Evolutionary conservation across 2,329 filamentous ascomycete genomes (phyloP), one percentile per base, ranked within the genome.

Genomic region (Atkinsonella texensis): DNA sequence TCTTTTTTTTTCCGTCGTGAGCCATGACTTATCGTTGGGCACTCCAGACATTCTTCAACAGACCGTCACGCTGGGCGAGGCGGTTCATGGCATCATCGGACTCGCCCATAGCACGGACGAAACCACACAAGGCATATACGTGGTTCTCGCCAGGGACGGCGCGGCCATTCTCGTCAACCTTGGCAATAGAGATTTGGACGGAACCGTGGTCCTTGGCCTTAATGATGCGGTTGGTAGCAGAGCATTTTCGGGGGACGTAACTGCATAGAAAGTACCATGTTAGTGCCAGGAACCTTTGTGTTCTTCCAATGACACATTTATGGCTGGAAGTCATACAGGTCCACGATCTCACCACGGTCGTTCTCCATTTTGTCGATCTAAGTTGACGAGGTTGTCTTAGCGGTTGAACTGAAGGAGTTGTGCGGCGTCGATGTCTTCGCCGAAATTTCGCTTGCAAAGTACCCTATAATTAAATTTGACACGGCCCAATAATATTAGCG

Each of bases 191-290:
- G 75, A 98, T 89, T 77, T 98, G 93, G 66, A 97, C 93, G 58
- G 88, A 95, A 67, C 89, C 91, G 83, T 98, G 93, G 79, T 98
- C 93, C 81, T 97, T 96, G 80, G 93, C 89, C 81, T 96, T 96
- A 85, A 98, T 97, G 82, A 97, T 96, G 78, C 93, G 89, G 88
- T 95, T 94, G 74, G 91, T 95, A 66, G 90, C 90, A 74, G 83
- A 89, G 87, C 91, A 97, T 81, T 96, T 97, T 81, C 91, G 89
- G 73, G 89, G 89, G 81, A 95, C 87, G 84, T 95, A 95, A 74
- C 89, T 94, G 70, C 47, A 53, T 52, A 56, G 20, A 42, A 39
- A 23, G 41, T 31, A 49, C 44, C 43, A 49, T 40, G 60, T 65
- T 59, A 65, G 60, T 60, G 3, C 10, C 52, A 52, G 46, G 11